phyloP scores from a whole-genome alignment of 495 filamentous ascomycete species.

The Hyphodiscus hymeniophilus region DNA sequence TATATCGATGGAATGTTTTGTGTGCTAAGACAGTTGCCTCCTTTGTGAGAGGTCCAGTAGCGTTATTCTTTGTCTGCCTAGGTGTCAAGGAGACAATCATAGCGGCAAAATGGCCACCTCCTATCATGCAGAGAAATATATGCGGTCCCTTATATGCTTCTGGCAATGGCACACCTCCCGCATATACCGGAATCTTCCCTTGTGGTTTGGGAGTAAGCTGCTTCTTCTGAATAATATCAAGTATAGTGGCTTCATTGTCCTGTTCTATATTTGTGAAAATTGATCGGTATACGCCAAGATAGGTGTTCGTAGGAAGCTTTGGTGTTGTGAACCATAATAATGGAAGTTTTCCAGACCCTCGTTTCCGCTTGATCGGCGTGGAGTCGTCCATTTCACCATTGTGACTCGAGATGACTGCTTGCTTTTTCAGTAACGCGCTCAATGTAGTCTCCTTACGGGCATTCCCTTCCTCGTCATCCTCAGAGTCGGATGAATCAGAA shows the following conservation, averaged over 20 bases:
- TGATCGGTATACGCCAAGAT: conserved; percentile 76
- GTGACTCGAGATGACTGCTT: conserved; percentile 57
- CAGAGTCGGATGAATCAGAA: conserved; percentile 48
- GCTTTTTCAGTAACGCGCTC: conserved; percentile 68
- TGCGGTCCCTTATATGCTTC: conserved; percentile 57
- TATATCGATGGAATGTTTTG: conserved; percentile 97
- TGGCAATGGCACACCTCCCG: conserved; percentile 41
- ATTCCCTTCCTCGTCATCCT: conserved; percentile 36
- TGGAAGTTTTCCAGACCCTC: conserved; percentile 58
- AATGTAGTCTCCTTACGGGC: conserved; percentile 52
- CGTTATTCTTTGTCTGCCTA: conserved; percentile 58
- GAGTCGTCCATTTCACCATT: conserved; percentile 41
- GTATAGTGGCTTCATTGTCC: conserved; percentile 49
- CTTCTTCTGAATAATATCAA: conserved; percentile 61
- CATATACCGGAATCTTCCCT: conserved; percentile 28
- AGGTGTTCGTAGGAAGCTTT: conserved; percentile 64
- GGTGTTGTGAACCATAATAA: conserved; percentile 80
- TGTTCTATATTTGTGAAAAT: conserved; percentile 70
- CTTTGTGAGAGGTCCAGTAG: conserved; percentile 59
- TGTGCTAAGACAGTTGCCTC: conserved; percentile 84
- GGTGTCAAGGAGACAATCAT: conserved; percentile 90
- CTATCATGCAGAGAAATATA: conserved; percentile 96
- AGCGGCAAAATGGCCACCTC: conserved; percentile 92
- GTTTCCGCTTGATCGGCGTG: conserved; percentile 29
- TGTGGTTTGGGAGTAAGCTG: conserved; percentile 61